These are phyloP conservation scores for Loxodes magnus DNA, from an alignment of 73 alveolate species.

Conservation along the genomic window DNA sequence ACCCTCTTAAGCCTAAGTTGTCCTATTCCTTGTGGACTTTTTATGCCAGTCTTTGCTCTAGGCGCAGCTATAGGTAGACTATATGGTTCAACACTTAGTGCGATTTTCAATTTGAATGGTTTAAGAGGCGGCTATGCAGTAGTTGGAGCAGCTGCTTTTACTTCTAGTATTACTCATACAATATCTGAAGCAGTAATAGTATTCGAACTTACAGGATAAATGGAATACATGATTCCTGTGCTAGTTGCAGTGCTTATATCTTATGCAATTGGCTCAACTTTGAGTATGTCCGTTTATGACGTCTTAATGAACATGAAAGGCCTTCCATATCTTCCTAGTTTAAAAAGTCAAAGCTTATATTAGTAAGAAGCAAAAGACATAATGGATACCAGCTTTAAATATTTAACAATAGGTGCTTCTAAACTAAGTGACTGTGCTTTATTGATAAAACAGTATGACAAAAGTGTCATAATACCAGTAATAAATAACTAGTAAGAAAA, in stretches of 20 bases:
- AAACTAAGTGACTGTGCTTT: too few relatives aligned
- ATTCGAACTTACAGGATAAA: constrained; percentile 79
- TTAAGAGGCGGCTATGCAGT: constrained; percentile 38
- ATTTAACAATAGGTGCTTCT: constrained; percentile 16
- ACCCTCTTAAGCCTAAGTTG: constrained; percentile 56
- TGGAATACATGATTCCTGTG: constrained; percentile 59
- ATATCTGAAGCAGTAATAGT: constrained; percentile 80
- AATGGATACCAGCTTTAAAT: constrained; percentile 43
- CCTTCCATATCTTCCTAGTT: constrained; percentile 76
- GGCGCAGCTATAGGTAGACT: constrained; percentile 81
- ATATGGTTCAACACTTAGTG: constrained; percentile 51
- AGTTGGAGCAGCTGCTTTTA: constrained; percentile 84
- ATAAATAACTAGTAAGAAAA: neutral
- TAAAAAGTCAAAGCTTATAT: constrained; percentile 46
- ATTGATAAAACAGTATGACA: constrained; percentile 1
- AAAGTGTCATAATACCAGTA: neutral
- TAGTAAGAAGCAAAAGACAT: constrained; percentile 54
- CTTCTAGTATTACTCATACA: constrained; percentile 78
- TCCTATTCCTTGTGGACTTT: constrained; percentile 74
- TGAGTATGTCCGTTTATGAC: constrained; percentile 65
- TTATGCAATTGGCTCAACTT: constrained; percentile 59
- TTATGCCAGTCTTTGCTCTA: constrained; percentile 64
- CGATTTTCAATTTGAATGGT: constrained; percentile 34
- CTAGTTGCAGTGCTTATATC: constrained; percentile 61
- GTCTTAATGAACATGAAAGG: constrained; percentile 62